Evolutionary conservation across 176 grass and related monocot species (phyloP), one percentile per base, ranked within the genome.

Genomic region (Oryza coarctata): DNA sequence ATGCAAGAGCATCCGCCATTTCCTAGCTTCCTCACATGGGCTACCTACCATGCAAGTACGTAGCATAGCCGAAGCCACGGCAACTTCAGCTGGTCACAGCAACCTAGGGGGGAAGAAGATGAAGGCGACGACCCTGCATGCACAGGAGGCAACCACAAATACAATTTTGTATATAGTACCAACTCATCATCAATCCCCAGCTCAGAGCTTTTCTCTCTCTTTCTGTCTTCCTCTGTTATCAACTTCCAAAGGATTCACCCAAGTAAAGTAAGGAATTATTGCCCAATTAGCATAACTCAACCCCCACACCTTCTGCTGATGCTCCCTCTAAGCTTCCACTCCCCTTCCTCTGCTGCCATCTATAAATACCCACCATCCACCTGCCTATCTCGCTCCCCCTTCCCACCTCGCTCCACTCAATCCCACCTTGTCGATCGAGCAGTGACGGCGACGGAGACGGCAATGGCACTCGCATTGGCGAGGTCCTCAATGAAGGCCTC

Each of bases 261-360:
- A 94, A 94, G 93, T 86, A 99, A 99, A 99, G 96, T 55, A 99
- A 99, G 79, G 97, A 94, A 99, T 94, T 94, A 83, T 90, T 79
- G 32, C 30, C 61, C 61, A 41, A 68, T 79, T 75, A 79, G 84
- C 41, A 81, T 74, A 87, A 65, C 85, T 71, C 61, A 31, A 20
- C 66, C 38, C 71, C 63, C 83, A 83, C 76, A 73, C 78, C 88
- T 73, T 67, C 49, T 41, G 5, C 27, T 7, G 52, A 58, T 77
- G 7, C 68, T 26, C 45, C 65, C 12, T n/a, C 33, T 32, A 52
- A 55, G 61, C 33, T 84, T 30, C 62, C 11, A 14, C 81, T 66
- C 38, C 41, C 57, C 25, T 57, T 57, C 52, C 52, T 9, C 10
- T 1, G 3, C 77, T 9, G 58, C 18, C 75, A 5, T 23, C 57